These are phyloP conservation scores for Colletotrichum paranaense DNA, from an alignment of 2,329 filamentous ascomycete genomes.

Conservation along the genomic window DNA sequence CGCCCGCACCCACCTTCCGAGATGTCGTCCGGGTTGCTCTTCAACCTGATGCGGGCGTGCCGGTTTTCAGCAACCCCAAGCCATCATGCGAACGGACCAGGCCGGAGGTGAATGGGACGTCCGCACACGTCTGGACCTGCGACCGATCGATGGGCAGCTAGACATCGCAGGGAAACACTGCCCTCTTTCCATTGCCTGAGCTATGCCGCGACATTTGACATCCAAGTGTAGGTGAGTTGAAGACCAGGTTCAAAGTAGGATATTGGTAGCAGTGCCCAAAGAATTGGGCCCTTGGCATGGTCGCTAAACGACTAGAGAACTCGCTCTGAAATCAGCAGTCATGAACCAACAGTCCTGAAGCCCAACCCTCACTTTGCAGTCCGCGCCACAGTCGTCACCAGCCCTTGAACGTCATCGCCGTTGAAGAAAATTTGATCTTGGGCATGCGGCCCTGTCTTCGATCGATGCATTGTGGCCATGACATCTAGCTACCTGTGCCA, in stretches of 20 bases:
- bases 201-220: not conserved
- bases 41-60: not conserved
- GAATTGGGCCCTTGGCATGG: not conserved
- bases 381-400: conserved; percentile 5
- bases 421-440: conserved; percentile 19
- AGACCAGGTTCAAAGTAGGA: not conserved
- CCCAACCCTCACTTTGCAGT: not conserved
- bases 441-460: not conserved
- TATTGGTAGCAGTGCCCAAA: not conserved
- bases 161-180: not conserved
- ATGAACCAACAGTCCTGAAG: not conserved
- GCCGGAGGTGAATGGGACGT: not conserved
- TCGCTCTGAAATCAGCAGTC: not conserved
- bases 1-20: not conserved
- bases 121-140: not conserved
- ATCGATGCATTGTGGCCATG: not conserved
- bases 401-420: conserved; percentile 1
- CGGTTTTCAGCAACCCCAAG: not conserved
- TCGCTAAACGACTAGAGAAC: not conserved
- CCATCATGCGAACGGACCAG: not conserved
- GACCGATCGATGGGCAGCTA: not conserved
- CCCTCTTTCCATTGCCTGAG: not conserved
- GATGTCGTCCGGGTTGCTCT: not conserved
- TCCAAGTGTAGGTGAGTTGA: not conserved
- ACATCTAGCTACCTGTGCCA: too few species aligned